Evolutionary conservation across 306 rosid species (phyloP), one percentile per base, ranked within the genome.

Genomic region (Gynostemma pentaphyllum): DNA sequence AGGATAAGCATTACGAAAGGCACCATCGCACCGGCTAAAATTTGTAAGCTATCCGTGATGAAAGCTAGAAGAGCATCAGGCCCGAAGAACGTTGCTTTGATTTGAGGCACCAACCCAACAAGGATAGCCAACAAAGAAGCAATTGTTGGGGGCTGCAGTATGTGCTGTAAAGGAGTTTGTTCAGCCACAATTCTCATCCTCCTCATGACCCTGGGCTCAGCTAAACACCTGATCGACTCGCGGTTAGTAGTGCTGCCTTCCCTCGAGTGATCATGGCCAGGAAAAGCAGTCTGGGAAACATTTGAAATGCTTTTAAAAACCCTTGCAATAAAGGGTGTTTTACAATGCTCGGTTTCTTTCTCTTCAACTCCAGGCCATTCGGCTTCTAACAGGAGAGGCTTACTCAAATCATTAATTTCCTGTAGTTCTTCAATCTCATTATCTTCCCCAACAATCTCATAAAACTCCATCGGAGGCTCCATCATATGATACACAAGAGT

Each of bases 291-390:
- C 4, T 77, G 19, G 3, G 91, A 80, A 70, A 71, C 66, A 19
- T 69, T 75, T 1, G 88, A 85, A 51, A 84, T 76, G 79, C 67
- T 81, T 24, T 76, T 79, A 67, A 87, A 90, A 42, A 82, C 40
- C 70, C 83, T 79, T n/a, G 97, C 97, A 41, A 87, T 87, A 52
- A 81, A 85, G 42, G 97, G 94, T 18, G 83, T 81, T 72, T 90
- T 87, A 68, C 85, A 90, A 75, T 84, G 88, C 59, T 84, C 90
- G 15, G 88, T 84, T 74, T 81, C 97, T 66, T 82, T 87, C 22
- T 86, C 95, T 71, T 84, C 94, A 54, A 90, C 77, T n/a, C 89
- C 95, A 34, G 97, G 97, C 95, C 97, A 90, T 61, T 90, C 97
- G 7, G 97, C 97, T 71, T 86, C 95, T 2, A 90, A 86, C 62